Evolutionary conservation across 371 early-diverging fungal genomes (phyloP).

Genomic region (Conidiobolus incongruus): DNA sequence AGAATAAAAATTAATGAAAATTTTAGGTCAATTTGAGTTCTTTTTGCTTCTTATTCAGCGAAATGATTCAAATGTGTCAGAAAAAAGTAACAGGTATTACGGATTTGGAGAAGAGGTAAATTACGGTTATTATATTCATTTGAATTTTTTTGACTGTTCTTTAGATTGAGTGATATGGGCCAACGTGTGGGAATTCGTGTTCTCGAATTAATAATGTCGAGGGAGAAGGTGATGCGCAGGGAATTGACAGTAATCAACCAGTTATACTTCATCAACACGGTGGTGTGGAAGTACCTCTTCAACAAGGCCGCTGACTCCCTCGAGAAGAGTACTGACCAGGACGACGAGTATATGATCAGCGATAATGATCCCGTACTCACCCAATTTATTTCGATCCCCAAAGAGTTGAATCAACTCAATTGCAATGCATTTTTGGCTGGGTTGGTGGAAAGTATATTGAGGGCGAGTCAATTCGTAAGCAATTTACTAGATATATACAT

Average conservation of each 20-base stretch:
- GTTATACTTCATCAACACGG: constrained; percentile 74
- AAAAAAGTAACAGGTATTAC: constrained; percentile 81
- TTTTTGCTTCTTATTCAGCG: constrained; percentile 78
- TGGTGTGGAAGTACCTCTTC: constrained; percentile 81
- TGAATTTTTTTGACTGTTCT: background rate
- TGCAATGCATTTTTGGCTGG: constrained; percentile 89
- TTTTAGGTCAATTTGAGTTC: constrained; percentile 72
- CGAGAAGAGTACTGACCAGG: constrained; percentile 79
- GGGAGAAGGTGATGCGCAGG: constrained; percentile 47
- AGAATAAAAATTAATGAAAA: too few relatives aligned
- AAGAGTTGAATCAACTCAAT: constrained; percentile 72
- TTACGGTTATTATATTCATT: background rate
- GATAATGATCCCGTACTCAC: constrained; percentile 82
- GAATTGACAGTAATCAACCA: constrained; percentile 69
- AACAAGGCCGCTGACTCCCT: constrained; percentile 86
- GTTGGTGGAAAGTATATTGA: constrained; percentile 80
- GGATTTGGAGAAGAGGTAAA: constrained; percentile 77
- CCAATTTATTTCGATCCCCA: constrained; percentile 79
- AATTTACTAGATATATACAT: background rate
- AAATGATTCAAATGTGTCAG: constrained; percentile 87
- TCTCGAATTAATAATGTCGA: constrained; percentile 62
- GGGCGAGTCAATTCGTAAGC: constrained; percentile 78
- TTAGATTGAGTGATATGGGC: constrained; percentile 71
- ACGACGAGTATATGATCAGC: constrained; percentile 94
- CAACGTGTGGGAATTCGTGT: constrained; percentile 77